phyloP scores from a whole-genome alignment of 2,329 filamentous ascomycete genomes.

The Pestalotiopsis sp. region DNA sequence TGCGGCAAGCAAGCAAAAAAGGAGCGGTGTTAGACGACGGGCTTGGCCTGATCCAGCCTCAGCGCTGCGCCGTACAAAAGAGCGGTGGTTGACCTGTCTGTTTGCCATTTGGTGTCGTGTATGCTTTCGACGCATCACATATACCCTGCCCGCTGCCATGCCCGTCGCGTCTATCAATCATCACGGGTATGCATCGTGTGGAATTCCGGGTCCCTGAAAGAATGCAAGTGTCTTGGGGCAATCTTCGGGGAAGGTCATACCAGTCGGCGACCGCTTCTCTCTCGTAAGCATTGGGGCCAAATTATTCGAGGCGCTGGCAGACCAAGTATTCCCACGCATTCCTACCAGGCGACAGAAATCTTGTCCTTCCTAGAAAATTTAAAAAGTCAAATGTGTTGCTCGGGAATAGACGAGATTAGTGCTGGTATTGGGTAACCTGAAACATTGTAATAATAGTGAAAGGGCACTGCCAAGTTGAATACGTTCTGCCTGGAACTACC shows the following conservation, averaged over 20 bases:
- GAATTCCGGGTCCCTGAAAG: background rate
- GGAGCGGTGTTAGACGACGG: background rate
- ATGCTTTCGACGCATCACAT: background rate
- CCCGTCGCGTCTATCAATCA: background rate
- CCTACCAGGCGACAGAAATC: slow-evolving; percentile 10
- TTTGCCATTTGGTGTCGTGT: background rate
- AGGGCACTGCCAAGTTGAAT: background rate
- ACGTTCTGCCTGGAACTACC: background rate
- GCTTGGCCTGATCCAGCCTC: background rate
- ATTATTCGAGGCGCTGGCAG: background rate
- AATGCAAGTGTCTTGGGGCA: background rate
- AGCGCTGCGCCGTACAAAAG: background rate
- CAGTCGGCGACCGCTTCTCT: background rate
- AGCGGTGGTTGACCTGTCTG: background rate
- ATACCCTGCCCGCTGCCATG: background rate
- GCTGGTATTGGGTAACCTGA: background rate
- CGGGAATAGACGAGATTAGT: background rate
- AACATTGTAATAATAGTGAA: background rate
- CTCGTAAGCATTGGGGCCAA: background rate
- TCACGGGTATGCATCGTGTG: background rate
- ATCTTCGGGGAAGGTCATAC: background rate
- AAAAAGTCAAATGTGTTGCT: background rate
- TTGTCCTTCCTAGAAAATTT: background rate
- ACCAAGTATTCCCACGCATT: slow-evolving; percentile 1
- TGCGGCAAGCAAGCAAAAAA: background rate